Evolutionary conservation across 352 stramenopile genomes (phyloP).

Genomic region (Globisporangium perplexum): DNA sequence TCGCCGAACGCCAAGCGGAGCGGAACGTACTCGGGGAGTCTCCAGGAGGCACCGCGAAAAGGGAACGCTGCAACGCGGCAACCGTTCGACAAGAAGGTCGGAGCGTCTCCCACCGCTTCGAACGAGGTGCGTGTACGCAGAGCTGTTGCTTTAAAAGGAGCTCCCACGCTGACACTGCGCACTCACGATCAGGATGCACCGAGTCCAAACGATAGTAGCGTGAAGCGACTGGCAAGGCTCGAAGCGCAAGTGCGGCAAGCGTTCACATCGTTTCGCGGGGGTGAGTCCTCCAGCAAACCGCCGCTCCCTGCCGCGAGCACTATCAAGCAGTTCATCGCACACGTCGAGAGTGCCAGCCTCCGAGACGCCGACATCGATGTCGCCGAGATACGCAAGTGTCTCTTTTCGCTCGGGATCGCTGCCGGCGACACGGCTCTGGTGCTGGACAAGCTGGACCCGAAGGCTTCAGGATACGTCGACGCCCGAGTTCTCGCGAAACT

Average conservation of each 20-base stretch:
- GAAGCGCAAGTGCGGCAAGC: constrained; percentile 20
- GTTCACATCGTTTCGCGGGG: constrained; percentile 16
- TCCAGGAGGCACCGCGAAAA: not conserved
- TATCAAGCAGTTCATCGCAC: constrained; percentile 23
- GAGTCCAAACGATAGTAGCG: too few species aligned
- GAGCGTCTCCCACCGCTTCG: not conserved
- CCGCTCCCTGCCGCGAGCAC: constrained; percentile 19
- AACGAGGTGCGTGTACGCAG: constrained; percentile 12
- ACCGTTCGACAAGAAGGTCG: constrained; percentile 10
- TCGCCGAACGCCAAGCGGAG: constrained; percentile 7
- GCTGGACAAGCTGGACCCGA: constrained; percentile 21
- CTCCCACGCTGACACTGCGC: not conserved
- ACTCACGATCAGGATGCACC: too few species aligned
- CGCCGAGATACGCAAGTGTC: constrained; percentile 25
- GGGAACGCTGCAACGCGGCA: not conserved
- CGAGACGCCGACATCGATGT: constrained; percentile 15
- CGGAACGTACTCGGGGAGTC: not conserved
- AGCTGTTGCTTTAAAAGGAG: not conserved
- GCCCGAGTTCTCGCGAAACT: constrained; percentile 14
- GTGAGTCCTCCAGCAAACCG: constrained; percentile 1
- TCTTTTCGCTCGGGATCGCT: constrained; percentile 26
- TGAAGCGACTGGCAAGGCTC: constrained; percentile 15
- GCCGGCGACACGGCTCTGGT: constrained; percentile 24
- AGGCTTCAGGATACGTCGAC: constrained; percentile 14
- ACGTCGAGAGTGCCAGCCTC: constrained; percentile 11